These are phyloP conservation scores for Comarum palustre DNA, from an alignment of 306 rosid species.

Conservation along the genomic window DNA sequence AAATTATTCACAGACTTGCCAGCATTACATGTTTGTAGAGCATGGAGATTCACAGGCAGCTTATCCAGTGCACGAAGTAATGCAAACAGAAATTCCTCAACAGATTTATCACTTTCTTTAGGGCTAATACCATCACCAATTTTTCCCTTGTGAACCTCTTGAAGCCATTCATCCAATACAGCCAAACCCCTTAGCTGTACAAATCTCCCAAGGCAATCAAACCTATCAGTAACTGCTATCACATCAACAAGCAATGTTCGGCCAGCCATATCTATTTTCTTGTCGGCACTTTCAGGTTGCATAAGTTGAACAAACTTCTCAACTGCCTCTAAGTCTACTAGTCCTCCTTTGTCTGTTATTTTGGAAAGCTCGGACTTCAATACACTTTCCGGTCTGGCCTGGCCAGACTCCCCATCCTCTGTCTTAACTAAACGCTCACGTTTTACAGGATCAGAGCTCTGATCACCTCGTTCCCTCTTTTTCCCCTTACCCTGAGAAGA, in stretches of 20 bases:
- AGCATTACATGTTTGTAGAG: slow-evolving; percentile 58
- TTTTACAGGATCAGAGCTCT: slow-evolving; percentile 54
- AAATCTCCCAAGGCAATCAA: slow-evolving; percentile 66
- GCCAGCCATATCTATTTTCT: slow-evolving; percentile 67
- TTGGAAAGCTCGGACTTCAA: slow-evolving; percentile 63
- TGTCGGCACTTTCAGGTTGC: slow-evolving; percentile 56
- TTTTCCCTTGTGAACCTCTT: slow-evolving; percentile 79
- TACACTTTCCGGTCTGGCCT: slow-evolving; percentile 47
- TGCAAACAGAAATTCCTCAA: slow-evolving; percentile 76
- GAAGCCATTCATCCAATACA: slow-evolving; percentile 90
- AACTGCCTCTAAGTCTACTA: slow-evolving; percentile 62
- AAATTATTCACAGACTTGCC: slow-evolving; percentile 87
- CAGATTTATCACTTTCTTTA: slow-evolving; percentile 60
- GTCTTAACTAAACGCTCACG: slow-evolving; percentile 50
- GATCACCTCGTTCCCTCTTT: slow-evolving; percentile 82
- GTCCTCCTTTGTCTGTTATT: slow-evolving; percentile 78
- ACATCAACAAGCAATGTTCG: slow-evolving; percentile 74
- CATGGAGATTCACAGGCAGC: slow-evolving; percentile 75
- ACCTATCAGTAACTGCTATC: slow-evolving; percentile 64
- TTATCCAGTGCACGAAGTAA: slow-evolving; percentile 77
- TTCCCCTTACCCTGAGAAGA: slow-evolving; percentile 62
- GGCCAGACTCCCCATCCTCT: slow-evolving; percentile 68
- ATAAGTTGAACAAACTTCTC: slow-evolving; percentile 79
- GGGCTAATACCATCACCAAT: slow-evolving; percentile 54
- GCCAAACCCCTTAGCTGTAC: slow-evolving; percentile 71